phyloP scores from a whole-genome alignment of 106 monocot genomes.

The Dendrobium huoshanense region DNA sequence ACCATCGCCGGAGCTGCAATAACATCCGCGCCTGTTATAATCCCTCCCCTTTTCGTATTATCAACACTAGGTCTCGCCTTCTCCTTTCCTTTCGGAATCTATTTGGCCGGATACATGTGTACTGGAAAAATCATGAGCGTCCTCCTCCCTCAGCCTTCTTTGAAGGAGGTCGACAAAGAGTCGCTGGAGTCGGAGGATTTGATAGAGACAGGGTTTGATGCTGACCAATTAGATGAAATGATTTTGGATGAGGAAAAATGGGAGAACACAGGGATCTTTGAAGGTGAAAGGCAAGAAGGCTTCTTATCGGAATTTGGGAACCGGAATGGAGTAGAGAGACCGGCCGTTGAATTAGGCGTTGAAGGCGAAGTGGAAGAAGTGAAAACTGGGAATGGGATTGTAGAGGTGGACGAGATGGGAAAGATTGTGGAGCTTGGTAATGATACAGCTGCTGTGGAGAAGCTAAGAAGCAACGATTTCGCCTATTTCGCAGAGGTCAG shows the following conservation, averaged over 20 bases:
- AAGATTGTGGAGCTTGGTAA: not conserved
- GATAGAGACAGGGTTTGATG: not conserved
- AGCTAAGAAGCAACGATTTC: not conserved
- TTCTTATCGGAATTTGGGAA: not conserved
- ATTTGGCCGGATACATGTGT: conserved; percentile 32
- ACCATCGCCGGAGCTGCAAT: conserved; percentile 45
- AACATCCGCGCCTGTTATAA: conserved; percentile 31
- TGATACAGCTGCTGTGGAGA: not conserved
- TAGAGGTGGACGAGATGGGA: not conserved
- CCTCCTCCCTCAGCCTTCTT: conserved; percentile 21
- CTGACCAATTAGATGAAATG: no score
- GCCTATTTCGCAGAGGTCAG: no score
- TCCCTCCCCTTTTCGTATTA: conserved; percentile 45
- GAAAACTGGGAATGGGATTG: not conserved
- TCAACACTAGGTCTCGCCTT: conserved; percentile 39
- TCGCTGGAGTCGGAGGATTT: not conserved
- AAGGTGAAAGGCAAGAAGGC: no score
- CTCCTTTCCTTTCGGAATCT: conserved; percentile 42
- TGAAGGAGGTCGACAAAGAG: not conserved
- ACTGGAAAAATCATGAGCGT: conserved; percentile 36
- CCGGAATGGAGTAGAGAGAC: not conserved
- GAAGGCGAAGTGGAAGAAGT: not conserved
- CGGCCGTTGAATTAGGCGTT: not conserved
- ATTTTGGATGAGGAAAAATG: no score
- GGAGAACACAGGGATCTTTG: no score